Conservation (phyloP, 2,329 filamentous ascomycete genomes). For the Xenoacremonium recifei region DNA sequence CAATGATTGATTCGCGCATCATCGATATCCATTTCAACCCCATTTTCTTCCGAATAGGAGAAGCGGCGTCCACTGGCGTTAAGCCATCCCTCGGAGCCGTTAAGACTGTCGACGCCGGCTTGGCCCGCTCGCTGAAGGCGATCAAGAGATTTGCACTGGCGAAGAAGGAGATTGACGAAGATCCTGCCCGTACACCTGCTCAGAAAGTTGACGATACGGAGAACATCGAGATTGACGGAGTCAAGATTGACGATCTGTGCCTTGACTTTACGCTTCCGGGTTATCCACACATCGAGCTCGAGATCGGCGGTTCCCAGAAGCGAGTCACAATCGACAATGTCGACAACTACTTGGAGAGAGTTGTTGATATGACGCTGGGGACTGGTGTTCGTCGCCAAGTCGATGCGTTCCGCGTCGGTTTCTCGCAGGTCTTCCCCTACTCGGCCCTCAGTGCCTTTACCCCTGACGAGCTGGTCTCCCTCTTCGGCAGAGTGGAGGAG, state of each 20-base stretch:
- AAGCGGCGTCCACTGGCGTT: slow-evolving; percentile 60
- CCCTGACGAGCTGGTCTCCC: slow-evolving; percentile 87
- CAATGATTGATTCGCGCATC: slow-evolving; percentile 97
- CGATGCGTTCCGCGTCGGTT: slow-evolving; percentile 86
- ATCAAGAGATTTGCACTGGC: slow-evolving; percentile 83
- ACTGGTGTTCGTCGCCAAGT: slow-evolving; percentile 84
- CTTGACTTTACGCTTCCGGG: slow-evolving; percentile 95
- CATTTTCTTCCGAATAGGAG: slow-evolving; percentile 93
- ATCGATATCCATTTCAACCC: slow-evolving; percentile 98
- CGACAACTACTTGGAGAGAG: slow-evolving; percentile 80
- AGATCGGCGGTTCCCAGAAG: slow-evolving; percentile 70
- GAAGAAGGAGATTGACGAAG: slow-evolving; percentile 79
- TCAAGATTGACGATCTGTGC: slow-evolving; percentile 79
- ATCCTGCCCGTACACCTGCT: slow-evolving; percentile 60
- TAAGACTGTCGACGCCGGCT: slow-evolving; percentile 80
- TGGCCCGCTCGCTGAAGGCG: slow-evolving; percentile 81
- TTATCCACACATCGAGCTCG: slow-evolving; percentile 81
- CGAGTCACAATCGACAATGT: slow-evolving; percentile 88
- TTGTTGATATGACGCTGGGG: slow-evolving; percentile 90
- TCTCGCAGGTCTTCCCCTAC: slow-evolving; percentile 96
- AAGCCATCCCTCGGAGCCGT: slow-evolving; percentile 85
- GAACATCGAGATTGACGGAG: slow-evolving; percentile 71
- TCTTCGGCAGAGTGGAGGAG: slow-evolving; percentile 90
- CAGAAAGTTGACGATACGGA: slow-evolving; percentile 72
- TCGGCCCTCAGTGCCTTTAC: slow-evolving; percentile 91